phyloP scores from a whole-genome alignment of 768 basidiomycete species.

The Agaricus subrufescens region DNA sequence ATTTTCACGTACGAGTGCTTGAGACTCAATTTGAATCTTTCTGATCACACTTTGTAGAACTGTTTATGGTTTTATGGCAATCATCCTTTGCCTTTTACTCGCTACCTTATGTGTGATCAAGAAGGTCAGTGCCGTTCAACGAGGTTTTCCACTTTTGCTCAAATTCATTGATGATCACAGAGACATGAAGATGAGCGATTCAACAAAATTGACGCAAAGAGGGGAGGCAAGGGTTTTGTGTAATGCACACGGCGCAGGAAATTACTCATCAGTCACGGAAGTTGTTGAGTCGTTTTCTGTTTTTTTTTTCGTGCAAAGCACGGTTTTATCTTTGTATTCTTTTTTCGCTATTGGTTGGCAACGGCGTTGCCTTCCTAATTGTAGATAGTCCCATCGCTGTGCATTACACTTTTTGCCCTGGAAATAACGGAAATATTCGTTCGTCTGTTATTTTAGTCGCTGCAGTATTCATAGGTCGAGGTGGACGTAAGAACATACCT shows the following conservation, averaged over 20 bases:
- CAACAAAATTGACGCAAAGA: conserved; percentile 85
- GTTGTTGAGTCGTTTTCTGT: not conserved
- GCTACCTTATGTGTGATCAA: conserved; percentile 86
- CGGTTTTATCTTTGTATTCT: not conserved
- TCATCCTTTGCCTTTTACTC: conserved; percentile 70
- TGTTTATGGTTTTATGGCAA: conserved; percentile 81
- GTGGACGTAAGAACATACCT: not conserved
- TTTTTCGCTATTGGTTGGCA: not conserved
- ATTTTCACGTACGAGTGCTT: conserved; percentile 71
- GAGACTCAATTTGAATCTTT: not conserved
- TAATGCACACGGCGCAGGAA: conserved; percentile 23
- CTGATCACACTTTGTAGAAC: conserved; percentile 31
- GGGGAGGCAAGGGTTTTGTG: conserved; percentile 83
- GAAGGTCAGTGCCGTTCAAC: conserved; percentile 38
- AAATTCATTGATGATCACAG: conserved; percentile 30
- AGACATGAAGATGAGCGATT: conserved; percentile 80
- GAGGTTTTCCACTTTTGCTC: not conserved
- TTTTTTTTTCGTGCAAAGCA: conserved; percentile 2
- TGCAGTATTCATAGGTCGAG: no score
- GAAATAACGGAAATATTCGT: not conserved
- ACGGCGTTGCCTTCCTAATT: not conserved
- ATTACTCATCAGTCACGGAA: not conserved
- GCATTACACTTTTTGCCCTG: not conserved
- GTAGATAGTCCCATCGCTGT: not conserved
- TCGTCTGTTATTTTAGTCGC: not conserved